Percentiles rank a stretch among this genome's conserved stretches.
Conservation (phyloP, 345 rosid genomes). For the Camelina sativa region DNA sequence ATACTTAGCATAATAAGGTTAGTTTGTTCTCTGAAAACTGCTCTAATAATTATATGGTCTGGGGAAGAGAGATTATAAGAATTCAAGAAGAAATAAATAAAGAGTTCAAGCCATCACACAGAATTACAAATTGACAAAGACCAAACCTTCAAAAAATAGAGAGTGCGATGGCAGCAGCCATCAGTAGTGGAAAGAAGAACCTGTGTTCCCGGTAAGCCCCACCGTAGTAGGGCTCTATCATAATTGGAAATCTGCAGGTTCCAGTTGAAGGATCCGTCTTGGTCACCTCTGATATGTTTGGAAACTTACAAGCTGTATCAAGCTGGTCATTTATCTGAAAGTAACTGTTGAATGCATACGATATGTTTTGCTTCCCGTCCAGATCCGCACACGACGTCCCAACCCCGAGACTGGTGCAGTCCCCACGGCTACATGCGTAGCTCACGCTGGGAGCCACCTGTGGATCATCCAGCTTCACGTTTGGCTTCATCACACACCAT, state of each 20-base stretch:
- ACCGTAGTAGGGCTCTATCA: constrained; percentile 80
- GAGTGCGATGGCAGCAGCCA: constrained; percentile 15
- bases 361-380: constrained; percentile 66
- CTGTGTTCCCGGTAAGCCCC: constrained; percentile 38
- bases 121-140: constrained; percentile 37
- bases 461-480: constrained; percentile 69
- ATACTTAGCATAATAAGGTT: constrained; percentile 14
- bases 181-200: constrained; percentile 27
- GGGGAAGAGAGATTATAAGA: constrained; percentile 13
- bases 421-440: constrained; percentile 78
- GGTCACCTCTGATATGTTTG: constrained; percentile 63
- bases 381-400: constrained; percentile 81
- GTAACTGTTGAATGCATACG: constrained; percentile 91
- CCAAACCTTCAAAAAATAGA: constrained; percentile 38
- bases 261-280: constrained; percentile 63
- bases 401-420: constrained; percentile 87
- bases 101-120: constrained; percentile 25
- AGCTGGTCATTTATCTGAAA: constrained; percentile 79
- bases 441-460: constrained; percentile 68
- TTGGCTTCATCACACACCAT: constrained; percentile 85
- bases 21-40: constrained; percentile 9
- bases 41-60: constrained; percentile 29
- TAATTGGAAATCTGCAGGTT: constrained; percentile 63
- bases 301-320: constrained; percentile 78
- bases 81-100: not conserved